Percentiles rank a stretch among this genome's conserved stretches.
phyloP scores from a whole-genome alignment of 805 yeast genomes.

The Candida argentea region DNA sequence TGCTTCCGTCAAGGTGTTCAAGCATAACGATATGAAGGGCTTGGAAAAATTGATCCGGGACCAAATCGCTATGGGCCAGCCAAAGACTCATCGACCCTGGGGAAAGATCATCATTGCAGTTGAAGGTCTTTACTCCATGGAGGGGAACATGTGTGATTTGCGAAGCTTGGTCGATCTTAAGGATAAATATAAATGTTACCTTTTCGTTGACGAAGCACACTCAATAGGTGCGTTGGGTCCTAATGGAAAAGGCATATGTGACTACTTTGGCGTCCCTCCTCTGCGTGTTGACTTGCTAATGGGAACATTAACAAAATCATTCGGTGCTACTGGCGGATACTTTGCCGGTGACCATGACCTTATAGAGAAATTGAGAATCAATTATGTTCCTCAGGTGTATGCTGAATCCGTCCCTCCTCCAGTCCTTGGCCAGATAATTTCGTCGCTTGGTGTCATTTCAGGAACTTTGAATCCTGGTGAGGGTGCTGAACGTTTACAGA shows the following conservation, averaged over 20 bases:
- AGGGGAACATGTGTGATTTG: conserved; percentile 79
- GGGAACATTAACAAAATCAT: conserved; percentile 97
- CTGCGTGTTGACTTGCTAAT: conserved; percentile 71
- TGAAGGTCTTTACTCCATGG: conserved; percentile 90
- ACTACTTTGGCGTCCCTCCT: conserved; percentile 77
- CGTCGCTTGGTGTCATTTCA: conserved; percentile 67
- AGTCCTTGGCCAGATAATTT: conserved; percentile 76
- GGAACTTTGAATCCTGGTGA: conserved; percentile 88
- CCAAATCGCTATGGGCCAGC: conserved; percentile 88
- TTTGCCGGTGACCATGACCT: conserved; percentile 65
- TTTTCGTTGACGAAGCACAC: conserved; percentile 96
- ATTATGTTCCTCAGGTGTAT: conserved; percentile 62
- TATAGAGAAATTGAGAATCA: conserved; percentile 66
- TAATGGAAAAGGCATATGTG: conserved; percentile 89
- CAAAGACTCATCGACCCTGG: conserved; percentile 95
- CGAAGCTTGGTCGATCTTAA: conserved; percentile 66
- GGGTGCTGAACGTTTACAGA: conserved; percentile 80
- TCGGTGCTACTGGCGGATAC: conserved; percentile 99
- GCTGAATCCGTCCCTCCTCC: conserved; percentile 89
- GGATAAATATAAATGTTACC: conserved; percentile 76
- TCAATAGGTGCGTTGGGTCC: conserved; percentile 99
- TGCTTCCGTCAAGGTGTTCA: conserved; percentile 83
- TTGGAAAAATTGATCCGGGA: conserved; percentile 73
- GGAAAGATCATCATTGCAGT: conserved; percentile 74
- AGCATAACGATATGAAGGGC: conserved; percentile 80